Base-by-base conservation (phyloP, 1,284 basidiomycete genomes). In the Entoloma clypeatum region DNA sequence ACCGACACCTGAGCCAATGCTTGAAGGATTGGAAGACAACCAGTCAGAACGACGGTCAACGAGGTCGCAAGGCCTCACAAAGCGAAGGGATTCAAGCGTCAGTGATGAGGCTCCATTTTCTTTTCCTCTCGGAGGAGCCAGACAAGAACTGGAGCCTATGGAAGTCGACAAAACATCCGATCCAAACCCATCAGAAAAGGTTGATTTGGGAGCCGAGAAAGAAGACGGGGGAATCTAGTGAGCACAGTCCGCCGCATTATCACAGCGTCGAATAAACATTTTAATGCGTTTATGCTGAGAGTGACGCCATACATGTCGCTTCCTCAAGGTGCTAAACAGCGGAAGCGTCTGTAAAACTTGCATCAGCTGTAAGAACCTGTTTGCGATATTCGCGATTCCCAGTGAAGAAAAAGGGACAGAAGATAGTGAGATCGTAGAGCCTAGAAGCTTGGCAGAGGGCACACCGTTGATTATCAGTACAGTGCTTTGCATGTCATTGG, bases 181-280 rank as follows among this genome's bases (percentile, higher is more conserved):
- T 13, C 14, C 33, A 23, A 34, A 29, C 34, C 11, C 19, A 24
- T 36, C 36, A 24, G 31, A 24, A 17, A 22, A 32, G 6, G 41
- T 27, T 25, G 38, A 47, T 22, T 43, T 43, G 23, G 41, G 39
- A 26, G 51, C 54, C 36, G 61, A 61, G 35, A 68, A 68, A 44
- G 70, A 71, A 46, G 70, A 71, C 41, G 69, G 68, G 18, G 69
- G 71, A 52, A 58, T 67, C n/a, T n/a, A 70, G 64, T 48, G 71
- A 72, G 42, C 67, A 67, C 42, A 51, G 32, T 45, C 45, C 24
- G 22, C 23, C 26, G 36, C 38, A 32, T 26, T 16, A 39, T 24
- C 29, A 41, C 23, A 21, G 13, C 21, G 10, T 3, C 30, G 11
- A 7, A 26, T 13, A n/a, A n/a, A n/a, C n/a, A n/a, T n/a, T n/a